phyloP scores from a whole-genome alignment of 164 flowering plant species.

The Buxus sempervirens region DNA sequence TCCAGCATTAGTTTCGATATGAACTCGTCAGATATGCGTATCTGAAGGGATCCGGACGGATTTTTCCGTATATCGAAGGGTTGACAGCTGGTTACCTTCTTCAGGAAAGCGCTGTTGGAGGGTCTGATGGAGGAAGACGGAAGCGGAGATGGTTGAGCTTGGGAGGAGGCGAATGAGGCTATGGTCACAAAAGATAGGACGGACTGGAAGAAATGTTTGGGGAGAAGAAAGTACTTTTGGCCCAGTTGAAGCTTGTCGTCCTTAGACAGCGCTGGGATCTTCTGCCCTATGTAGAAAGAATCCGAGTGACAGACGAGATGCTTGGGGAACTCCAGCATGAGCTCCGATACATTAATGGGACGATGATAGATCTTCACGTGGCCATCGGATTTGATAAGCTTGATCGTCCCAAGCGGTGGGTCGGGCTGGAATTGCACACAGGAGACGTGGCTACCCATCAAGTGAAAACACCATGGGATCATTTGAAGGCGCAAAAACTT shows the following conservation, averaged over 20 bases:
- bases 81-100: slow-evolving; percentile 30
- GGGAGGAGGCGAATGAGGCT: slow-evolving; percentile 37
- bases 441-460: slow-evolving; percentile 25
- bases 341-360: slow-evolving; percentile 46
- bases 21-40: slow-evolving; percentile 64
- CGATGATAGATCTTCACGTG: slow-evolving; percentile 42
- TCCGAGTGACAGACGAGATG: slow-evolving; percentile 58
- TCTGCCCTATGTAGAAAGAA: slow-evolving; percentile 64
- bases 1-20: slow-evolving; percentile 36
- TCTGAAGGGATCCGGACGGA: slow-evolving; percentile 41
- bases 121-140: neutral
- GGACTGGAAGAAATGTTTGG: slow-evolving; percentile 46
- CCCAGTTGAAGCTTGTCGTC: slow-evolving; percentile 55
- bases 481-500: slow-evolving; percentile 22
- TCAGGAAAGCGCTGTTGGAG: slow-evolving; percentile 12
- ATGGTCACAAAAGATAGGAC: slow-evolving; percentile 57
- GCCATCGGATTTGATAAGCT: slow-evolving; percentile 53
- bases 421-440: slow-evolving; percentile 16
- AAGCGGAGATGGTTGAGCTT: neutral
- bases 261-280: slow-evolving; percentile 48
- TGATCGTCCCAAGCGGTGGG: slow-evolving; percentile 22
- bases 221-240: slow-evolving; percentile 66
- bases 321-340: slow-evolving; percentile 56
- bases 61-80: slow-evolving; percentile 51
- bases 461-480: slow-evolving; percentile 24